Evolutionary conservation across 192 early-diverging fungal genomes (phyloP).

Genomic region (Backusella psychrophila): DNA sequence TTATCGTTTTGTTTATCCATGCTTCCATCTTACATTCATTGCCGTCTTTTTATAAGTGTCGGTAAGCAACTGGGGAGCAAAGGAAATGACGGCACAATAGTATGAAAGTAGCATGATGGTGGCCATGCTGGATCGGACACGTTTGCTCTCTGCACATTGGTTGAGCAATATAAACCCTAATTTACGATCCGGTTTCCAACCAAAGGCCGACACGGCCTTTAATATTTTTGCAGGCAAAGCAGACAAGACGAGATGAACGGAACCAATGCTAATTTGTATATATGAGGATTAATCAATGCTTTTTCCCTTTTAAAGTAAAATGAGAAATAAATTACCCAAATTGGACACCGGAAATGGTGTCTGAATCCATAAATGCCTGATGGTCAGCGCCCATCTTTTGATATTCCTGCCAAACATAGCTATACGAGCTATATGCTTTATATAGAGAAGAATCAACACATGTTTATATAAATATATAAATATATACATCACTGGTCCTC

Average conservation of each 20-base stretch:
- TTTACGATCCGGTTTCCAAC: slow-evolving; percentile 45
- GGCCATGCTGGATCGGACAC: slow-evolving; percentile 47
- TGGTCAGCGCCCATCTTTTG: slow-evolving; percentile 45
- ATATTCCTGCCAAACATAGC: slow-evolving; percentile 47
- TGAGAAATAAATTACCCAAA: slow-evolving; percentile 45
- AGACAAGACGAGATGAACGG: slow-evolving; percentile 45
- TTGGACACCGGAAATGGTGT: slow-evolving; percentile 51
- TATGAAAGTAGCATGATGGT: slow-evolving; percentile 48
- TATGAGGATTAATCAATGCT: neutral
- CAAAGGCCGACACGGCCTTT: slow-evolving; percentile 46
- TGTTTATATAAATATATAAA: no score
- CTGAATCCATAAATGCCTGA: slow-evolving; percentile 39
- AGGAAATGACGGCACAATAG: slow-evolving; percentile 48
- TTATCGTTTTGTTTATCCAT: no score
- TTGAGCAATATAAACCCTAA: slow-evolving; percentile 46
- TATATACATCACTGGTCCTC: no score
- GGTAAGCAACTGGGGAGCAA: slow-evolving; percentile 45
- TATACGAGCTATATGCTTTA: slow-evolving; percentile 48
- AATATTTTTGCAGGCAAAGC: slow-evolving; percentile 46
- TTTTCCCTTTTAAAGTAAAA: neutral
- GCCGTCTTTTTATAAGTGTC: slow-evolving; percentile 38
- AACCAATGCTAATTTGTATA: slow-evolving; percentile 23
- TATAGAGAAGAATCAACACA: neutral
- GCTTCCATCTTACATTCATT: slow-evolving; percentile 16
- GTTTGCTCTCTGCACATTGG: slow-evolving; percentile 39